Conservation (phyloP, 2,329 filamentous ascomycete genomes). For the Atkinsonella hypoxylon region DNA sequence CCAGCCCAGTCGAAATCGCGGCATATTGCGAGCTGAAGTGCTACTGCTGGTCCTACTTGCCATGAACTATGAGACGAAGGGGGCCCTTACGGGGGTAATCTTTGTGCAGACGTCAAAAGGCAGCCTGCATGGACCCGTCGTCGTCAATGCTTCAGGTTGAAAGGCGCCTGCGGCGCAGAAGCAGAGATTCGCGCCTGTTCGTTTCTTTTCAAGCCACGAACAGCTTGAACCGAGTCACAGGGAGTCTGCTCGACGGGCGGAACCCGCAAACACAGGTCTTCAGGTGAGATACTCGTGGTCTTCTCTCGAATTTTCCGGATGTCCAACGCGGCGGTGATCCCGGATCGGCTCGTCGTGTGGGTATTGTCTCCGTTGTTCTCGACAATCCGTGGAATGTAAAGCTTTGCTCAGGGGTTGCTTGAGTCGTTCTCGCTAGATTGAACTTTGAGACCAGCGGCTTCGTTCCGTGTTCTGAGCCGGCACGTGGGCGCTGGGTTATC, state of each 20-base stretch:
- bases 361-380: neutral
- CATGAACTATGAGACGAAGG: constrained; percentile 1
- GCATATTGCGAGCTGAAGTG: constrained; percentile 15
- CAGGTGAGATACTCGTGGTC: neutral
- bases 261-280: neutral
- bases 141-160: constrained; percentile 1
- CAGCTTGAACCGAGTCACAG: neutral
- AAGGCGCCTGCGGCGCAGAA: constrained; percentile 3
- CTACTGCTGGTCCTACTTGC: constrained; percentile 12
- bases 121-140: neutral
- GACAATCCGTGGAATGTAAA: constrained; percentile 2
- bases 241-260: neutral
- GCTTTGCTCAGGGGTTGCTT: neutral
- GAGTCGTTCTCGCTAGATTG: neutral
- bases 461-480: neutral
- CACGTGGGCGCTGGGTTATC: constrained; percentile 1
- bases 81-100: neutral
- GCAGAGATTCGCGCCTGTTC: neutral
- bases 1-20: constrained; percentile 35
- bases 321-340: neutral
- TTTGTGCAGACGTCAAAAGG: neutral
- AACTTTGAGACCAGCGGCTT: neutral
- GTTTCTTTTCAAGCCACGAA: neutral
- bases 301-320: neutral
- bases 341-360: constrained; percentile 1